phyloP scores from a whole-genome alignment of 805 yeast species.

The Lipomyces sp. region DNA sequence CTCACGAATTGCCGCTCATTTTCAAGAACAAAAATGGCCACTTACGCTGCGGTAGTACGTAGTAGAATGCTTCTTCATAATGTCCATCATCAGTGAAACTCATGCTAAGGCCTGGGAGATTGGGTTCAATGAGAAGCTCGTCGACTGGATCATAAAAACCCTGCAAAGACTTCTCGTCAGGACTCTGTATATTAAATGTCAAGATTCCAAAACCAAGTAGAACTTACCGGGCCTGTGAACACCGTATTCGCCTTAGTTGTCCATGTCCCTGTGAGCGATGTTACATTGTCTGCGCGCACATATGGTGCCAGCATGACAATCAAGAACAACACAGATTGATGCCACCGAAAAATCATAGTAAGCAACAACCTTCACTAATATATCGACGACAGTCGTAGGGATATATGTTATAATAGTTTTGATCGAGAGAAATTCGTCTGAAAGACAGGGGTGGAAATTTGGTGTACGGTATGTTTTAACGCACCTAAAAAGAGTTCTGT shows the following conservation, averaged over 20 bases:
- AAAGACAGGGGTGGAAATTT: background rate
- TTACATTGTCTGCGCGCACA: background rate
- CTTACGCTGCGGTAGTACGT: slow-evolving; percentile 68
- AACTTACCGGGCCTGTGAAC: slow-evolving; percentile 80
- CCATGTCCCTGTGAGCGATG: slow-evolving; percentile 78
- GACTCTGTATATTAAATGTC: background rate
- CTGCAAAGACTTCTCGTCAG: slow-evolving; percentile 21
- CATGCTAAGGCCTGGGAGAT: slow-evolving; percentile 89
- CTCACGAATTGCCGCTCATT: background rate
- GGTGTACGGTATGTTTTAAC: background rate
- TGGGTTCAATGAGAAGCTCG: slow-evolving; percentile 92
- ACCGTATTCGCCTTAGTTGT: slow-evolving; percentile 90
- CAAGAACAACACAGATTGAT: background rate
- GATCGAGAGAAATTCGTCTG: background rate
- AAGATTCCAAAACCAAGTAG: background rate
- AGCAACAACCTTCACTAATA: background rate
- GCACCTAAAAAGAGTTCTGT: background rate
- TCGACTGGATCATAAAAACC: slow-evolving; percentile 92
- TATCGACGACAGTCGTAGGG: background rate
- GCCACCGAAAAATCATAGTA: background rate
- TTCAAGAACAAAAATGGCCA: background rate
- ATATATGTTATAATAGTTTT: background rate
- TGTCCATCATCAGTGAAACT: slow-evolving; percentile 92
- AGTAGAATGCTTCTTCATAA: slow-evolving; percentile 88
- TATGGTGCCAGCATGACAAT: background rate